Evolutionary conservation across 805 yeast species (phyloP).

Genomic region (Yarrowia sp.): DNA sequence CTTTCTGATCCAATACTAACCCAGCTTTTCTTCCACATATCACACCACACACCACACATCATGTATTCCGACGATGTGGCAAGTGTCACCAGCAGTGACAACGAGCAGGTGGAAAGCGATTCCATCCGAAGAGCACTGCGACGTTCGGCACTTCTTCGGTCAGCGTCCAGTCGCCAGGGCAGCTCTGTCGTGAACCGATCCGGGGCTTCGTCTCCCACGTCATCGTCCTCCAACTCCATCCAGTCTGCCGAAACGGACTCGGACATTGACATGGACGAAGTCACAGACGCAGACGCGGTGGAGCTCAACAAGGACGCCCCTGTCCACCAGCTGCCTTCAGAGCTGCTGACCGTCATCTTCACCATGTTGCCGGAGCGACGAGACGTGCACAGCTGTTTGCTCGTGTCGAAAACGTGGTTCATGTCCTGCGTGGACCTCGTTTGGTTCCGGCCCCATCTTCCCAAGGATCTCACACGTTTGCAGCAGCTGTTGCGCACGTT

Average conservation of each 20-base stretch:
- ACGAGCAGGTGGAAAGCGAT: slow-evolving; percentile 17
- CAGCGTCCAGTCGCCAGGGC: neutral
- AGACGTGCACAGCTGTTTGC: slow-evolving; percentile 17
- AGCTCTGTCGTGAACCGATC: neutral
- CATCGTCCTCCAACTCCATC: slow-evolving; percentile 4
- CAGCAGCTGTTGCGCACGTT: slow-evolving; percentile 54
- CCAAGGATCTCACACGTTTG: slow-evolving; percentile 47
- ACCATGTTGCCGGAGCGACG: slow-evolving; percentile 21
- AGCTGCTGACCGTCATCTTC: slow-evolving; percentile 22
- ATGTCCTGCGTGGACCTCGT: slow-evolving; percentile 69
- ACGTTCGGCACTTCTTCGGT: slow-evolving; percentile 5
- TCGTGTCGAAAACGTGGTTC: slow-evolving; percentile 50
- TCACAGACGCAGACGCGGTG: neutral
- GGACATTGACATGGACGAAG: slow-evolving; percentile 22
- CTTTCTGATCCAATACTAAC: neutral
- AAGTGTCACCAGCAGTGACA: slow-evolving; percentile 15
- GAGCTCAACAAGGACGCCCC: slow-evolving; percentile 5
- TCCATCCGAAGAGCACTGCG: slow-evolving; percentile 18
- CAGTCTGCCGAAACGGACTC: slow-evolving; percentile 21
- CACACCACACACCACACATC: neutral
- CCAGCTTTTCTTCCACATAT: neutral
- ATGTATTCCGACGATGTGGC: slow-evolving; percentile 20
- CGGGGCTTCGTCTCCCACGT: neutral
- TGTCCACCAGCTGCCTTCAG: slow-evolving; percentile 3
- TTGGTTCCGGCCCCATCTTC: slow-evolving; percentile 83